A percentile compares a stretch with the other conserved stretches of the same genome.
Conservation (phyloP, 2,329 filamentous ascomycete species). For the Penicillium aurantiogriseum region DNA sequence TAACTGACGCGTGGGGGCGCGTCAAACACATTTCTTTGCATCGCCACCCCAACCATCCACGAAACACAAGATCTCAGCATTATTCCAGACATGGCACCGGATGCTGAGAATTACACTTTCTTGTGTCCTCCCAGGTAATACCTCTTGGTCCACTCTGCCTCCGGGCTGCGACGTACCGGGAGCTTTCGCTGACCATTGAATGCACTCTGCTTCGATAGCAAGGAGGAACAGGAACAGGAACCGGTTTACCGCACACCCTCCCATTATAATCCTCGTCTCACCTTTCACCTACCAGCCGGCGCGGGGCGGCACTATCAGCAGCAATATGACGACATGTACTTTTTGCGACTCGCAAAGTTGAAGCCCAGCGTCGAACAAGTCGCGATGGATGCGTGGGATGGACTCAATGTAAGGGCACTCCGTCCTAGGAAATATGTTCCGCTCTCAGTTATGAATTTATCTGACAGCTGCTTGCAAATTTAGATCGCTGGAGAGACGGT, state of each 20-base stretch:
- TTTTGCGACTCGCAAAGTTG: constrained; percentile 80
- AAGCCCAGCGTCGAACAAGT: constrained; percentile 77
- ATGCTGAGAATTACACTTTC: constrained; percentile 25
- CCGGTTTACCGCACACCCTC: constrained; percentile 55
- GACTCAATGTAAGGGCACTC: constrained; percentile 56
- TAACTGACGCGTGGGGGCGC: constrained; percentile 24
- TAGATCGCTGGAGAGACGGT: constrained; percentile 74
- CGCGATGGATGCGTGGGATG: constrained; percentile 73
- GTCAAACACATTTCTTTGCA: constrained; percentile 11
- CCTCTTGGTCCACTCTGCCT: background rate
- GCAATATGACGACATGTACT: constrained; percentile 98
- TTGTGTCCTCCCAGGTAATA: constrained; percentile 31
- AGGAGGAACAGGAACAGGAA: constrained; percentile 40
- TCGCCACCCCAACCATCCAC: constrained; percentile 7
- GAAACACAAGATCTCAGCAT: background rate
- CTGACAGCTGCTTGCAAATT: constrained; percentile 2
- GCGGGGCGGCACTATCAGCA: constrained; percentile 74
- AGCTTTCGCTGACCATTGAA: constrained; percentile 16
- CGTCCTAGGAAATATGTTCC: background rate
- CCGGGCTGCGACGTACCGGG: background rate
- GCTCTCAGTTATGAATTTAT: background rate
- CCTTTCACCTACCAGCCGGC: constrained; percentile 69
- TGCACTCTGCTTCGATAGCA: constrained; percentile 18
- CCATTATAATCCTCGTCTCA: constrained; percentile 70
- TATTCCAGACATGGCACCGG: constrained; percentile 17